A percentile compares a stretch with the other conserved stretches of the same genome.
Evolutionary conservation across 2,329 filamentous ascomycete species (phyloP).

Genomic region (Nothophoma quercina): DNA sequence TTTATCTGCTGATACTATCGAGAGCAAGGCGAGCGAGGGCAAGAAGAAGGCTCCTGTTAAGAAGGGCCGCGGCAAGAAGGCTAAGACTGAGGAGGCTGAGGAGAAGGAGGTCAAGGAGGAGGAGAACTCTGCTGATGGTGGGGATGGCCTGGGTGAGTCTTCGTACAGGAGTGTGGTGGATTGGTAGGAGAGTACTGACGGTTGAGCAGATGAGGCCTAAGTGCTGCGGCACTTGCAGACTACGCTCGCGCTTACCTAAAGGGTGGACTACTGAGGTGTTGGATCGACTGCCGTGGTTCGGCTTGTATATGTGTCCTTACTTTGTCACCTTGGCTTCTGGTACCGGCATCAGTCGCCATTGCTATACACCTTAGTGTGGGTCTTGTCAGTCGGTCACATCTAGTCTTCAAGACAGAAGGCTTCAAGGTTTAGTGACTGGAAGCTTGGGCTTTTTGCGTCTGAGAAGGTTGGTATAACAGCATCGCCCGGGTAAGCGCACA

Average conservation of each 20-base stretch:
- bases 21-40: constrained; percentile 6
- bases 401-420: background rate
- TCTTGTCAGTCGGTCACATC: background rate
- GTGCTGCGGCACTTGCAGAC: background rate
- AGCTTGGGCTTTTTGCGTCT: too few species aligned
- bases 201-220: constrained; percentile 2
- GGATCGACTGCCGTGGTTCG: background rate
- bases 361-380: background rate
- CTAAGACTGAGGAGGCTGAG: constrained; percentile 28
- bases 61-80: constrained; percentile 25
- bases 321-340: background rate
- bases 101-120: constrained; percentile 9
- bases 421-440: too few species aligned
- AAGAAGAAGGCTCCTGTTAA: constrained; percentile 27
- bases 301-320: background rate
- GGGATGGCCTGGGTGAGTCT: constrained; percentile 30
- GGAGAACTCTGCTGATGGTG: constrained; percentile 24
- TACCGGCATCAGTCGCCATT: background rate
- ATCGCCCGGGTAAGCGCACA: too few species aligned
- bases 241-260: background rate
- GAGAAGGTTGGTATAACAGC: too few species aligned
- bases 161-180: constrained; percentile 4
- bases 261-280: background rate
- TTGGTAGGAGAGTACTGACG: constrained; percentile 24
- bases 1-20: background rate